Evolutionary conservation across 208 protist genomes (phyloP), one percentile per base, ranked within the genome.

Genomic region (Zelonia costaricensis): DNA sequence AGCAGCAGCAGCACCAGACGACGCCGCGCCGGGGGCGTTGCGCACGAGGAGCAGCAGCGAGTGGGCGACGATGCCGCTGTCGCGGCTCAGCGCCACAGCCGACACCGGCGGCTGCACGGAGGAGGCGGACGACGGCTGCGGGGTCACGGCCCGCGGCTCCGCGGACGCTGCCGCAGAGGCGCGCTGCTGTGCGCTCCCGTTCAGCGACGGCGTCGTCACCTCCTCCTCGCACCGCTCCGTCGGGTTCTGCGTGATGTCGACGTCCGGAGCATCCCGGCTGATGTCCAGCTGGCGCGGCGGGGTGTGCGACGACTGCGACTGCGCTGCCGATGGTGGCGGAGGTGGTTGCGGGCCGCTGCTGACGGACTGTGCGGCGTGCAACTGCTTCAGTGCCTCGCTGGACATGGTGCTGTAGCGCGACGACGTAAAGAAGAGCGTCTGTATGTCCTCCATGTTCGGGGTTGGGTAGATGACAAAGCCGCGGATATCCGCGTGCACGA

Each of bases 391-490:
- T 5, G 23, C 2, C 22, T 44, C 57, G 35, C 60, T 65, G 4
- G 49, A 57, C 22, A 35, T 57, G 27, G 20, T 57, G 60, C 18
- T 10, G 48, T 65, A 55, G 44, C 48, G 46, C 18, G 44, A 48
- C 9, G 60, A 57, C n/a, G 25, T 57, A 18, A 65, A 65, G 48
- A 65, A 57, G 40, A 65, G 60, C 18, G 46, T 30, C 39, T 65
- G 60, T 48, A 65, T 36, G 49, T 71, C 56, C 23, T 48, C 55
- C 27, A 45, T n/a, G n/a, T 36, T 52, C 4, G 15, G 38, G 28
- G 49, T 53, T 18, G 52, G 57, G 59, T 65, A 74, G 22, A 74
- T 58, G 27, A 74, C 52, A 27, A 64, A 74, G 45, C 67, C 67
- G n/a, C 46, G 51, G 31, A 44, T 18, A 12, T 42, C 13, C 31